Conservation (phyloP, 257 asterid genomes). For the Lantana camara region DNA sequence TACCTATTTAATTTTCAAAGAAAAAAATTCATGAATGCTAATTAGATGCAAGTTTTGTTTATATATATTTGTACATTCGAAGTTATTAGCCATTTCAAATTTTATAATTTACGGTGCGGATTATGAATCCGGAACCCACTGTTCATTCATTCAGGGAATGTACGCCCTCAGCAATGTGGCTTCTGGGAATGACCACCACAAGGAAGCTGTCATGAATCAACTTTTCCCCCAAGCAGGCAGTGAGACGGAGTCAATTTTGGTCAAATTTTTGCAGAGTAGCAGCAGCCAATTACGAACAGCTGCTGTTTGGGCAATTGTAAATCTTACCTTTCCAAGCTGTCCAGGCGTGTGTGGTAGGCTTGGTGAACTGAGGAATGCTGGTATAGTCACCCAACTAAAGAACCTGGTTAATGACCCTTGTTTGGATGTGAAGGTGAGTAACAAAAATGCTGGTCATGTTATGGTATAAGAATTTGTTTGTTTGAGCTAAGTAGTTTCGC, state of each 20-base stretch:
- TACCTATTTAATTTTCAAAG: neutral
- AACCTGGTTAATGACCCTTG: constrained; percentile 78
- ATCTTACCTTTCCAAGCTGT: constrained; percentile 72
- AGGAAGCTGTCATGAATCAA: constrained; percentile 81
- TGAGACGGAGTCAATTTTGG: constrained; percentile 45
- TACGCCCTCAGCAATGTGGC: constrained; percentile 73
- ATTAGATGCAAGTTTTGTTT: neutral
- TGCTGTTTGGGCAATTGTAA: constrained; percentile 76
- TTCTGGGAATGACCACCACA: constrained; percentile 87
- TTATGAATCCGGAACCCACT: constrained; percentile 4
- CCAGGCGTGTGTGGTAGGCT: constrained; percentile 64
- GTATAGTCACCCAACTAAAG: constrained; percentile 69
- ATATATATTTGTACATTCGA: neutral
- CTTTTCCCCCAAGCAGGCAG: constrained; percentile 50
- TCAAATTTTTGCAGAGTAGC: constrained; percentile 66
- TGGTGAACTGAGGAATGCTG: constrained; percentile 55
- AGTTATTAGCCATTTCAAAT: constrained; percentile 1
- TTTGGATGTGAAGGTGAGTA: constrained; percentile 83
- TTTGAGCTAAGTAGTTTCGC: constrained; percentile 25
- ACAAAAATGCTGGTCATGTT: constrained; percentile 12
- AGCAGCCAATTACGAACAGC: constrained; percentile 77
- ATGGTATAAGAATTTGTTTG: constrained; percentile 16
- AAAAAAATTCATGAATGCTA: neutral
- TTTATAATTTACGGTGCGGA: neutral
- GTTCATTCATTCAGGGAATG: constrained; percentile 57